phyloP scores from a whole-genome alignment of 2,329 filamentous ascomycete genomes.

The Phoma sp. region DNA sequence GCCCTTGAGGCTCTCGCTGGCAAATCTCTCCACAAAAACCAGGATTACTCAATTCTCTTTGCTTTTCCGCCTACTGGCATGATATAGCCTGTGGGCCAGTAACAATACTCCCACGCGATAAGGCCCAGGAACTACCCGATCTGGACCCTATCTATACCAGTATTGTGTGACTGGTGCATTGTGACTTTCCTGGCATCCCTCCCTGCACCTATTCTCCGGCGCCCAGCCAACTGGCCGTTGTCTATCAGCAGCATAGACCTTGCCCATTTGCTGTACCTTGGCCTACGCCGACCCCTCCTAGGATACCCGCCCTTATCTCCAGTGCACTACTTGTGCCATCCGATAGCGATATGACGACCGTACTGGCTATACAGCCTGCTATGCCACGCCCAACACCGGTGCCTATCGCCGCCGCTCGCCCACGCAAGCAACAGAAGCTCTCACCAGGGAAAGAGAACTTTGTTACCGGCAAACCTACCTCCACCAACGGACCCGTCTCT shows the following conservation, averaged over 20 bases:
- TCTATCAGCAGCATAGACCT: conserved; percentile 35
- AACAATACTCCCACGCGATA: conserved; percentile 48
- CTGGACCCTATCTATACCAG: conserved; percentile 33
- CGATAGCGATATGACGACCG: conserved; percentile 55
- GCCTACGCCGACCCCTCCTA: conserved; percentile 30
- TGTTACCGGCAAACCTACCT: conserved; percentile 48
- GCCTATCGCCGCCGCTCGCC: conserved; percentile 55
- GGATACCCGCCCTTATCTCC: conserved; percentile 38
- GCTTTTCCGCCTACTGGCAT: conserved; percentile 27
- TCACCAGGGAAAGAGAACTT: conserved; percentile 54
- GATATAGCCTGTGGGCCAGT: conserved; percentile 33
- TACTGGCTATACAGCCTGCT: conserved; percentile 57
- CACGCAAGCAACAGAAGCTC: conserved; percentile 50
- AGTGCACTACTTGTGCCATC: conserved; percentile 29
- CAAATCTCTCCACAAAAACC: conserved; percentile 11
- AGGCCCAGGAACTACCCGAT: conserved; percentile 41
- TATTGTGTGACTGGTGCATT: conserved; percentile 41
- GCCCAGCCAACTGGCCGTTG: conserved; percentile 42
- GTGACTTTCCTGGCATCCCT: conserved; percentile 23
- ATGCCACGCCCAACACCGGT: conserved; percentile 54
- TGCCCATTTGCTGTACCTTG: conserved; percentile 27
- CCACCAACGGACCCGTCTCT: conserved; percentile 43
- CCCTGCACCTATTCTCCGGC: conserved; percentile 29
- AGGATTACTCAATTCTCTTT: conserved; percentile 32
- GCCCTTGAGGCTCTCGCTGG: conserved; percentile 33